phyloP scores from a whole-genome alignment of 345 rosid species.

The Arabidopsis arenosa region DNA sequence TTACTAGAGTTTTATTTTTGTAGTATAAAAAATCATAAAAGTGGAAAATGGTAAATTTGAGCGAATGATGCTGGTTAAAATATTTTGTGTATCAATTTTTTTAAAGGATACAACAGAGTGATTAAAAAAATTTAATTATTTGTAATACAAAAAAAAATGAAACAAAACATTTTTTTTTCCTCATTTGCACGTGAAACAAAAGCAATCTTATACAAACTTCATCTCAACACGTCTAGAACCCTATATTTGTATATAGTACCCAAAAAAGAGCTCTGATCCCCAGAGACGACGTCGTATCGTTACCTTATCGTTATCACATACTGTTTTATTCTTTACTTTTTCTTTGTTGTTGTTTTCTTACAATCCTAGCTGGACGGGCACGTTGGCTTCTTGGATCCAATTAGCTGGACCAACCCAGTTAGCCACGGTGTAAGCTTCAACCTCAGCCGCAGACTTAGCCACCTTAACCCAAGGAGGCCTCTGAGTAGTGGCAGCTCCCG shows the following conservation, averaged over 20 bases:
- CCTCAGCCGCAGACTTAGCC: constrained; percentile 49
- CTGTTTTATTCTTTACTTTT: constrained; percentile 31
- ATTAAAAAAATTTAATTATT: neutral
- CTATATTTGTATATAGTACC: constrained; percentile 14
- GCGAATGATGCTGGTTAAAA: neutral
- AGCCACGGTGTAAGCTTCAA: constrained; percentile 50
- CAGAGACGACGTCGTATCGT: constrained; percentile 34
- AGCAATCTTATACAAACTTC: constrained; percentile 38
- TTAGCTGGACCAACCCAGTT: constrained; percentile 47
- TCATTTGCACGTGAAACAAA: constrained; percentile 36
- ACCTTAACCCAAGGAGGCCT: constrained; percentile 64
- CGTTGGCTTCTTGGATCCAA: constrained; percentile 57
- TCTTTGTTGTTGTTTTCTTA: constrained; percentile 10
- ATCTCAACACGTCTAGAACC: constrained; percentile 42
- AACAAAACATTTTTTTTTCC: neutral
- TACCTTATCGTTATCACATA: constrained; percentile 29
- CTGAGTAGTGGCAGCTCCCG: constrained; percentile 51
- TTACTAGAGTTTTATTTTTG: neutral
- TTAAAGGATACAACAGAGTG: neutral
- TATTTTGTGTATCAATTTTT: neutral
- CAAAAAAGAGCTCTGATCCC: constrained; percentile 34
- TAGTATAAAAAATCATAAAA: neutral
- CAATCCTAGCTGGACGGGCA: constrained; percentile 45
- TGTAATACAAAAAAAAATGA: constrained; percentile 4
- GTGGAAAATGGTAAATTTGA: neutral